phyloP scores from a whole-genome alignment of 1,139 yeast species.

The Barnettozyma hawaiiensis region DNA sequence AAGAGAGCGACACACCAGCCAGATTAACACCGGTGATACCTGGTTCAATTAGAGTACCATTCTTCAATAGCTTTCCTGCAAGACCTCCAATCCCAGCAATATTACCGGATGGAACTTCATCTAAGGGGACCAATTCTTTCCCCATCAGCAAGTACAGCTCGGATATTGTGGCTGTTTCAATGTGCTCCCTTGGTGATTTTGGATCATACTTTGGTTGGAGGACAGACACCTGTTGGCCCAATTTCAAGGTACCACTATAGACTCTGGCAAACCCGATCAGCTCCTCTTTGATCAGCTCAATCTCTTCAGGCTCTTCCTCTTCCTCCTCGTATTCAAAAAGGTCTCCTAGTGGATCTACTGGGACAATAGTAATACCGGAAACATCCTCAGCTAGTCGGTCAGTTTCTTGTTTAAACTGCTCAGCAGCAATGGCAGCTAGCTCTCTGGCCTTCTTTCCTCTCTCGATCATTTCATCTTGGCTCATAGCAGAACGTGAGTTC shows the following conservation, averaged over 20 bases:
- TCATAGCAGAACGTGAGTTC: slow-evolving; percentile 37
- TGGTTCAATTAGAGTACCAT: slow-evolving; percentile 66
- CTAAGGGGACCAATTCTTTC: slow-evolving; percentile 70
- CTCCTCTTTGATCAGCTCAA: slow-evolving; percentile 50
- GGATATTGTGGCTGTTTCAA: slow-evolving; percentile 48
- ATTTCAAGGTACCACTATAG: slow-evolving; percentile 73
- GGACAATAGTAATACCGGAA: slow-evolving; percentile 12
- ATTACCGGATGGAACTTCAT: slow-evolving; percentile 88
- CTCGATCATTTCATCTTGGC: slow-evolving; percentile 59
- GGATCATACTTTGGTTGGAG: slow-evolving; percentile 90
- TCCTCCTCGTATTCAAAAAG: slow-evolving; percentile 32
- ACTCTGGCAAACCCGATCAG: slow-evolving; percentile 85
- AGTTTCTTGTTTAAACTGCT: slow-evolving; percentile 39
- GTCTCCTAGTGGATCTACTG: slow-evolving; percentile 26
- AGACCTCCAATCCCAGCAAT: slow-evolving; percentile 93
- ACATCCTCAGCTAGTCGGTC: slow-evolving; percentile 14
- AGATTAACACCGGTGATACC: slow-evolving; percentile 56
- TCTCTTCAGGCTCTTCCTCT: slow-evolving; percentile 40
- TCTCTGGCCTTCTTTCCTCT: slow-evolving; percentile 66
- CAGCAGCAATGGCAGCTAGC: slow-evolving; percentile 63
- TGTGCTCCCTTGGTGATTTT: slow-evolving; percentile 52
- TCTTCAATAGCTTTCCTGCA: slow-evolving; percentile 74
- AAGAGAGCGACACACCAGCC: slow-evolving; percentile 58
- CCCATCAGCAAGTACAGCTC: slow-evolving; percentile 89
- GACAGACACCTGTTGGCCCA: slow-evolving; percentile 70